Evolutionary conservation across 169 alveolate genomes (phyloP).

Genomic region (Cryptosporidium parvum): DNA sequence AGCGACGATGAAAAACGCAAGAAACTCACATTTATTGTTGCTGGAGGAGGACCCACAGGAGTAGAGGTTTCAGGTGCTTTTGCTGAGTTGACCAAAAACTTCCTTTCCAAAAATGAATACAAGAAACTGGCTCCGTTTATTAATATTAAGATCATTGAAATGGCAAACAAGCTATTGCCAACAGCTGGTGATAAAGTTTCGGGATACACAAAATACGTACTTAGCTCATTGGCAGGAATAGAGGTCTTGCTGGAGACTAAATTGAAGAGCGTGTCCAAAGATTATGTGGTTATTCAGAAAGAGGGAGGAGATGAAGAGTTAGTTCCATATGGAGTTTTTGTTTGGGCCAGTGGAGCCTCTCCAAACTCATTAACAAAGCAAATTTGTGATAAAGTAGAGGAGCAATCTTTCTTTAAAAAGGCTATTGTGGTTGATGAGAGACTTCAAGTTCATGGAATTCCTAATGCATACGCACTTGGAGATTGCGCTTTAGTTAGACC

Average conservation of each 20-base stretch:
- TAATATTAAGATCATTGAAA: constrained; percentile 74
- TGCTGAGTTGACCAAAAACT: constrained; percentile 36
- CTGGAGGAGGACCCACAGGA: constrained; percentile 77
- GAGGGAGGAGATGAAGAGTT: constrained; percentile 14
- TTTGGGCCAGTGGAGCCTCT: constrained; percentile 83
- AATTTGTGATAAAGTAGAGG: constrained; percentile 65
- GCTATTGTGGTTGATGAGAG: constrained; percentile 75
- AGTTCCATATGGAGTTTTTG: constrained; percentile 78
- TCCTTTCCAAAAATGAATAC: constrained; percentile 13
- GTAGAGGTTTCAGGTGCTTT: constrained; percentile 68
- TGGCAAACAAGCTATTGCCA: constrained; percentile 75
- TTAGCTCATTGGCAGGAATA: constrained; percentile 61
- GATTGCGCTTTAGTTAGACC: constrained; percentile 79
- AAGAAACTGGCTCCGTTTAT: constrained; percentile 5
- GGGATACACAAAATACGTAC: constrained; percentile 36
- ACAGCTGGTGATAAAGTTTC: constrained; percentile 73
- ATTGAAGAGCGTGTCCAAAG: constrained; percentile 51
- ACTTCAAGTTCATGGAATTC: constrained; percentile 72
- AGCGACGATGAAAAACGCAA: constrained; percentile 29
- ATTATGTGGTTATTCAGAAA: neutral
- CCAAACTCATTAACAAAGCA: constrained; percentile 75
- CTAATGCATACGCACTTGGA: constrained; percentile 77
- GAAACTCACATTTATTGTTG: constrained; percentile 52
- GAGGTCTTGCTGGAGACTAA: constrained; percentile 74
- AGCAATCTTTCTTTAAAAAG: constrained; percentile 35